Evolutionary conservation across 2,329 filamentous ascomycete genomes (phyloP).

Genomic region (Fusarium fracticaudum): DNA sequence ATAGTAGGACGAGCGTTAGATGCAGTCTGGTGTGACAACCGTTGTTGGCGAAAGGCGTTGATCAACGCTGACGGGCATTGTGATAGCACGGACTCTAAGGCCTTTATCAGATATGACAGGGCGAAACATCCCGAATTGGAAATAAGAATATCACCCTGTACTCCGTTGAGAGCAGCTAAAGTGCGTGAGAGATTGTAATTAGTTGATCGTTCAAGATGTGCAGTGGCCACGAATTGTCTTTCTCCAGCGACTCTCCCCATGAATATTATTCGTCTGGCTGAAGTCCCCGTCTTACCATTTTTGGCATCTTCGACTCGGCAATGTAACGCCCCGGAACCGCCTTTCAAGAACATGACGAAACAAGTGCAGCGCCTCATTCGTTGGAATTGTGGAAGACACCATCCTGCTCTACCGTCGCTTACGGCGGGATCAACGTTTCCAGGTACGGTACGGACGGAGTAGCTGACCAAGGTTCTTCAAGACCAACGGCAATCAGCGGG

Average conservation of each 20-base stretch:
- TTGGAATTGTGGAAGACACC: slow-evolving; percentile 5
- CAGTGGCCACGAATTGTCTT: not conserved
- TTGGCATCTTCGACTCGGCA: not conserved
- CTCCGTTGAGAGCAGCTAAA: not conserved
- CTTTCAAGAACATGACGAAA: slow-evolving; percentile 36
- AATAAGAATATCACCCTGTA: slow-evolving; percentile 11
- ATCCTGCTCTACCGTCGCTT: slow-evolving; percentile 36
- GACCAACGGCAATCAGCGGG: slow-evolving; percentile 7
- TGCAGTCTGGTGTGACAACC: slow-evolving; percentile 4
- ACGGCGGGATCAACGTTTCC: slow-evolving; percentile 39
- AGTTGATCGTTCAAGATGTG: not conserved
- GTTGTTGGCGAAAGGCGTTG: slow-evolving; percentile 7
- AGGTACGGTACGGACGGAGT: slow-evolving; percentile 4
- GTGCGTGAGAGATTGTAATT: not conserved
- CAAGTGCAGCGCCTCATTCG: slow-evolving; percentile 17
- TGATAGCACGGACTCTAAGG: not conserved
- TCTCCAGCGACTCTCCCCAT: not conserved
- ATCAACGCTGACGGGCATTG: not conserved
- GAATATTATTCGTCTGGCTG: slow-evolving; percentile 4
- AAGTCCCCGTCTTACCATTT: slow-evolving; percentile 4
- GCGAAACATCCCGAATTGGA: not conserved
- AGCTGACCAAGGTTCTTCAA: slow-evolving; percentile 2
- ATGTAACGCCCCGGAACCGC: slow-evolving; percentile 21
- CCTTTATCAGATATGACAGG: slow-evolving; percentile 24
- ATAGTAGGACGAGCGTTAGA: slow-evolving; percentile 1